phyloP scores from a whole-genome alignment of 352 stramenopile species.

The Pythium apleroticum region DNA sequence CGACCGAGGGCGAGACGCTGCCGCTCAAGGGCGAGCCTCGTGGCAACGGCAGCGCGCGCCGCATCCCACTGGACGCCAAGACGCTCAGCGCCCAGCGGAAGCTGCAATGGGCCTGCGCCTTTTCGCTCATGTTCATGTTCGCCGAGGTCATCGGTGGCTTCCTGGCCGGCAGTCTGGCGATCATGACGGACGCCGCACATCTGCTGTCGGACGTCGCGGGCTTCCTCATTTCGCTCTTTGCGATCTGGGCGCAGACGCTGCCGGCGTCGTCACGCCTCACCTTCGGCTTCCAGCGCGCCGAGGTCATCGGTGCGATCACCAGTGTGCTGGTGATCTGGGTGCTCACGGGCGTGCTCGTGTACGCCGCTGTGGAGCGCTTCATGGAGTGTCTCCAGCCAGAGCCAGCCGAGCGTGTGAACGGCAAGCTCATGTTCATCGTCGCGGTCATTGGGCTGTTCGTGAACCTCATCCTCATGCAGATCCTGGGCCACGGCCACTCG shows the following conservation, averaged over 20 bases:
- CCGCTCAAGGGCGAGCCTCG: constrained; percentile 43
- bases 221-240: constrained; percentile 85
- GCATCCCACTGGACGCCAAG: constrained; percentile 52
- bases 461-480: constrained; percentile 95
- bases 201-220: constrained; percentile 75
- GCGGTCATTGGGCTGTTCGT: constrained; percentile 94
- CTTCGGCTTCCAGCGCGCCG: constrained; percentile 95
- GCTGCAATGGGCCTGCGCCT: constrained; percentile 66
- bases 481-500: constrained; percentile 78
- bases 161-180: constrained; percentile 93
- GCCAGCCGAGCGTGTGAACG: constrained; percentile 89
- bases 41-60: constrained; percentile 33
- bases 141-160: constrained; percentile 94
- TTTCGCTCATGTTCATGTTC: constrained; percentile 94
- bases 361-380: constrained; percentile 91
- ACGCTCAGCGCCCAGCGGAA: constrained; percentile 68
- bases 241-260: constrained; percentile 66
- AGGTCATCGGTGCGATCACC: constrained; percentile 95
- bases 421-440: constrained; percentile 96
- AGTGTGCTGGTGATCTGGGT: constrained; percentile 95
- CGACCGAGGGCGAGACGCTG: constrained; percentile 48
- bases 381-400: constrained; percentile 74
- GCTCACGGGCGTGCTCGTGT: constrained; percentile 93
- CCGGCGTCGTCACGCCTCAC: constrained; percentile 71
- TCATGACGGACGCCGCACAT: constrained; percentile 91